Percentiles rank a stretch among this genome's conserved stretches.
Conservation (phyloP, 768 basidiomycete species). For the Hericium erinaceus region DNA sequence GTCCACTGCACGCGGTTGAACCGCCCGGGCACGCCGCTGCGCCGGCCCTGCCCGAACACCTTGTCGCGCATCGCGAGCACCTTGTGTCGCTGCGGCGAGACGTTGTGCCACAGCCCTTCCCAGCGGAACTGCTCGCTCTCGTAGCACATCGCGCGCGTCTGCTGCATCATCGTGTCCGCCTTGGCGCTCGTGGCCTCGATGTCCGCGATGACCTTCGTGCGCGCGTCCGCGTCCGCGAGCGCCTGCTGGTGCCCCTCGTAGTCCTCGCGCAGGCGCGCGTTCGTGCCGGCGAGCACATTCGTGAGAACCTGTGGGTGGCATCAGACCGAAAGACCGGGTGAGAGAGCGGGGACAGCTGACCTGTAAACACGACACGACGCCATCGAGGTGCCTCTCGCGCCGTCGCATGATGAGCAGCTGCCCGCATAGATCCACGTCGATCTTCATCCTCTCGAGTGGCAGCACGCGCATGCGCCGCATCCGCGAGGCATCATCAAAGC, state of each 20-base stretch:
- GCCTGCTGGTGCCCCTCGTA: slow-evolving; percentile 43
- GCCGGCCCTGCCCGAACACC: slow-evolving; percentile 54
- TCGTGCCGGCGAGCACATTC: slow-evolving; percentile 41
- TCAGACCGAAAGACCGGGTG: slow-evolving; percentile 4
- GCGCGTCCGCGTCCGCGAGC: slow-evolving; percentile 37
- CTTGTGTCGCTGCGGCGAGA: slow-evolving; percentile 48
- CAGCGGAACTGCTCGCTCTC: slow-evolving; percentile 63
- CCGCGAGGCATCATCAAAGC: slow-evolving; percentile 54
- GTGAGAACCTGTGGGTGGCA: slow-evolving; percentile 36
- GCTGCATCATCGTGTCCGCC: slow-evolving; percentile 47
- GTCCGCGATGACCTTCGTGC: slow-evolving; percentile 37
- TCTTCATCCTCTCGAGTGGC: slow-evolving; percentile 55
- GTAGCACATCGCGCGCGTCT: slow-evolving; percentile 60
- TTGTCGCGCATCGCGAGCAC: slow-evolving; percentile 57
- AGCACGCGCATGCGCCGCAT: slow-evolving; percentile 40
- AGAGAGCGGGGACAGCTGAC: slow-evolving; percentile 20
- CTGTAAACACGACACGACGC: slow-evolving; percentile 51
- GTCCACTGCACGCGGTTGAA: slow-evolving; percentile 66
- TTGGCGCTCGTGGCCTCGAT: slow-evolving; percentile 42
- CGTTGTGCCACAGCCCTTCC: slow-evolving; percentile 60
- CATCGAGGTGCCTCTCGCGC: slow-evolving; percentile 57
- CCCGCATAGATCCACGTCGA: slow-evolving; percentile 73
- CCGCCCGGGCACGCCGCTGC: slow-evolving; percentile 43
- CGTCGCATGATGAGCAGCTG: slow-evolving; percentile 62
- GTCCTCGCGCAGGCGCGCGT: slow-evolving; percentile 47